These are phyloP conservation scores for Collybia sp. DNA, from an alignment of 768 basidiomycete species.

Conservation along the genomic window DNA sequence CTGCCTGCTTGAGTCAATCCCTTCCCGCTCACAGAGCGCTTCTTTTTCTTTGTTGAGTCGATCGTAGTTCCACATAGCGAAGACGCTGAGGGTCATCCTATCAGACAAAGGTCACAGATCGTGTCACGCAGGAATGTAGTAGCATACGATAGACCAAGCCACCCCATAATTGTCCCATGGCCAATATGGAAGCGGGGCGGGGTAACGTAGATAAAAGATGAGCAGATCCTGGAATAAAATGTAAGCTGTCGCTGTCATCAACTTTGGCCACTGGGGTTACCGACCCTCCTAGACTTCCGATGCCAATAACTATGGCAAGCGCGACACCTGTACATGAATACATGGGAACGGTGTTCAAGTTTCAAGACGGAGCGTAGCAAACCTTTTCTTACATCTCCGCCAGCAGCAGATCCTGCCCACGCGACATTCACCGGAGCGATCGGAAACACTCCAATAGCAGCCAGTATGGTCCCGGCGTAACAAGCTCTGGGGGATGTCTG, in stretches of 20 bases:
- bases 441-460: constrained; percentile 49
- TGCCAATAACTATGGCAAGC: constrained; percentile 47
- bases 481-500: constrained; percentile 25
- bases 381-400: constrained; percentile 50
- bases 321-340: constrained; percentile 22
- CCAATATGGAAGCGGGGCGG: constrained; percentile 33
- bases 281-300: constrained; percentile 49
- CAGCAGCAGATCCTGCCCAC: constrained; percentile 53
- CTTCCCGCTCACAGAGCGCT: constrained; percentile 34
- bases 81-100: constrained; percentile 29
- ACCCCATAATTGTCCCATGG: constrained; percentile 28
- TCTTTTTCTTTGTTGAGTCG: constrained; percentile 46
- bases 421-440: constrained; percentile 42
- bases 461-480: constrained; percentile 45
- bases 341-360: too few species aligned
- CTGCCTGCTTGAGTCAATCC: constrained; percentile 32
- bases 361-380: constrained; percentile 1
- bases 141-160: constrained; percentile 26
- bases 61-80: constrained; percentile 45
- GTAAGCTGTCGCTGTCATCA: not conserved
- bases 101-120: not conserved
- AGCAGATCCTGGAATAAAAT: constrained; percentile 28
- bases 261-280: constrained; percentile 1
- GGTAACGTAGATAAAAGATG: constrained; percentile 34
- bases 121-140: not conserved